Evolutionary conservation across 169 alveolate genomes (phyloP).

Genomic region (Besnoitia besnoiti): DNA sequence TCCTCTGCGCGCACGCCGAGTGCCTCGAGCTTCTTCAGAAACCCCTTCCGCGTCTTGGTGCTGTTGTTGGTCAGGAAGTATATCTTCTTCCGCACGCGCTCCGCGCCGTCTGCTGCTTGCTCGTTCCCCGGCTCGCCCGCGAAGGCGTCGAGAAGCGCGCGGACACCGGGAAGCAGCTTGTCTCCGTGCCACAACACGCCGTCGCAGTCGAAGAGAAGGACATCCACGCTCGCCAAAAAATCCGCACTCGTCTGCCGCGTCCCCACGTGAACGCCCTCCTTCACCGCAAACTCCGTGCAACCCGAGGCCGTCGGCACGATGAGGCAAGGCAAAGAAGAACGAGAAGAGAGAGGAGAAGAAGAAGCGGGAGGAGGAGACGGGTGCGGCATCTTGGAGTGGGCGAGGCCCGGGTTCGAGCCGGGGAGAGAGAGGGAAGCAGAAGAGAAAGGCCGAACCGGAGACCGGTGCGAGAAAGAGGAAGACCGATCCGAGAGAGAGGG

Average conservation of each 20-base stretch:
- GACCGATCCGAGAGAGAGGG: neutral
- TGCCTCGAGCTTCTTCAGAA: constrained; percentile 67
- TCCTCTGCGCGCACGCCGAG: constrained; percentile 66
- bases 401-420: neutral
- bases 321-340: neutral
- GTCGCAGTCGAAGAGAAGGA: constrained; percentile 77
- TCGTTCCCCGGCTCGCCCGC: neutral
- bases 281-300: neutral
- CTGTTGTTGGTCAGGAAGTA: constrained; percentile 75
- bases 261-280: neutral
- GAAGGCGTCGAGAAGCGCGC: constrained; percentile 69
- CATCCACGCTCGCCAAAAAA: constrained; percentile 62
- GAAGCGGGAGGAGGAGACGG: neutral
- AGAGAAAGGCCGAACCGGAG: neutral
- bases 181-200: constrained; percentile 67
- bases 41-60: constrained; percentile 69
- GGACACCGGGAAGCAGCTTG: constrained; percentile 75
- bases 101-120: neutral
- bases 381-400: no score
- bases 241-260: neutral
- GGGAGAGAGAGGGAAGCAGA: neutral
- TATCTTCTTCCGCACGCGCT: constrained; percentile 47
- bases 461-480: neutral
- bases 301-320: neutral
- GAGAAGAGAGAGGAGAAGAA: neutral